Base-by-base conservation (phyloP, 495 filamentous ascomycete genomes). In the Podospora comata region DNA sequence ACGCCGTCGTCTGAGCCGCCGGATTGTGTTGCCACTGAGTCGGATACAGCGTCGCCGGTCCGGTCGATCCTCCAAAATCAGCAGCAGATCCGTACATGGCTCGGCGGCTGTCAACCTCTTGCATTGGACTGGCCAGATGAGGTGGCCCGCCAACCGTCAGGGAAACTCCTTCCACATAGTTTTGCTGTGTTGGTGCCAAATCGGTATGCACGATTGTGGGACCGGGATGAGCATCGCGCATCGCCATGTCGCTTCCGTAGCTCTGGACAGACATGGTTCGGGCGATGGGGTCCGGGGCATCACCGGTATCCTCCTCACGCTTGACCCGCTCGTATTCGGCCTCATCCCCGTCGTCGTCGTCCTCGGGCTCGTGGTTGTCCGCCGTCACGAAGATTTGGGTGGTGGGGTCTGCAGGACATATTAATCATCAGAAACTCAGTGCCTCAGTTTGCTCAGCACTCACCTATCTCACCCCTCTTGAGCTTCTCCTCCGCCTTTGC, bases 401-500 rank as follows among this genome's bases (percentile, higher is more conserved):
- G 9, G 71, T 71, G 30, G 63, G 77, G 63, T 83, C 82, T 83
- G 62, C 71, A 65, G 76, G 20, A 44, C 20, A 64, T 18, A 13
- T 57, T 39, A 62, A 61, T 7, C 19, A 32, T 62, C 15, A 19
- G 9, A 32, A 23, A 30, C 11, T 54, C 62, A 16, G 23, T 27
- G 15, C 16, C 44, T 16, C 23, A 6, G 56, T 11, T 13, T 48
- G 15, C 9, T 16, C 39, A 59, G 2, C 44, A 67, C 86, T 72
- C 77, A 91, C 89, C 87, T 30, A 90, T 85, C 69, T 89, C 84
- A 18, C 84, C 84, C 60, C 85, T 82, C 57, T 82, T 77, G 68
- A 80, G 90, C 11, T 82, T 77, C 69, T 91, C 89, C 73, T 92
- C 88, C 70, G 80, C 77, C 62, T 81, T 80, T 23, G 90, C 88